Conservation (phyloP, 2,329 filamentous ascomycete genomes). For the Neofusicoccum cordaticola region DNA sequence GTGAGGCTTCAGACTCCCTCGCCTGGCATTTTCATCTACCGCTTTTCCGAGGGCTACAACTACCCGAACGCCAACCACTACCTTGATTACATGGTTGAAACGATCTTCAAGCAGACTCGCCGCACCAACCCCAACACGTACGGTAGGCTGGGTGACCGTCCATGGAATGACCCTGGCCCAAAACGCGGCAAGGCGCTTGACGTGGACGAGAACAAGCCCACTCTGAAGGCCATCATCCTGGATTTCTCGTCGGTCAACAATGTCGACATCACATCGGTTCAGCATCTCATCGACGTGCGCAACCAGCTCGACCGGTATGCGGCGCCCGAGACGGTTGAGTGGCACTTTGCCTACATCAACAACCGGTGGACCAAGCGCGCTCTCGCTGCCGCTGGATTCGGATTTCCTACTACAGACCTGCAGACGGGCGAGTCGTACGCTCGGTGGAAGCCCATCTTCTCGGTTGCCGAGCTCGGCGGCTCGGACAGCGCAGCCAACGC, state of each 20-base stretch:
- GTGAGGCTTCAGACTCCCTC: slow-evolving; percentile 78
- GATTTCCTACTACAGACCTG: slow-evolving; percentile 64
- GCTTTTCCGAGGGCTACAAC: slow-evolving; percentile 93
- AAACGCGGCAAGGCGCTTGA: slow-evolving; percentile 52
- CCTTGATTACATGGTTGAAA: slow-evolving; percentile 62
- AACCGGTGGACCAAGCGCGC: slow-evolving; percentile 94
- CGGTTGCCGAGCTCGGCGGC: slow-evolving; percentile 81
- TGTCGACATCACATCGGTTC: slow-evolving; percentile 87
- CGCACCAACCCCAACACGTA: slow-evolving; percentile 71
- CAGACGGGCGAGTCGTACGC: slow-evolving; percentile 52
- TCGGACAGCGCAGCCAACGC: slow-evolving; percentile 64
- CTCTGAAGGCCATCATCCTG: slow-evolving; percentile 83
- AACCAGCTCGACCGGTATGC: slow-evolving; percentile 89
- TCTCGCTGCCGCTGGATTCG: slow-evolving; percentile 82
- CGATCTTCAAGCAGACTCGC: slow-evolving; percentile 60
- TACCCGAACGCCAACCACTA: slow-evolving; percentile 92
- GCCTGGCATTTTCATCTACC: slow-evolving; percentile 92
- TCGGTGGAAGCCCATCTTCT: slow-evolving; percentile 94
- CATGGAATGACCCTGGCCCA: slow-evolving; percentile 92
- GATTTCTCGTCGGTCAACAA: slow-evolving; percentile 94
- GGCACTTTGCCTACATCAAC: slow-evolving; percentile 92
- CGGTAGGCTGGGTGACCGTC: slow-evolving; percentile 54
- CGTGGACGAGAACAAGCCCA: slow-evolving; percentile 57
- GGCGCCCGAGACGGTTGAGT: slow-evolving; percentile 77
- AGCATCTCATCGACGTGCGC: slow-evolving; percentile 88